Conservation (phyloP, 176 grass and related monocot genomes). For the Eragrostis curvula region DNA sequence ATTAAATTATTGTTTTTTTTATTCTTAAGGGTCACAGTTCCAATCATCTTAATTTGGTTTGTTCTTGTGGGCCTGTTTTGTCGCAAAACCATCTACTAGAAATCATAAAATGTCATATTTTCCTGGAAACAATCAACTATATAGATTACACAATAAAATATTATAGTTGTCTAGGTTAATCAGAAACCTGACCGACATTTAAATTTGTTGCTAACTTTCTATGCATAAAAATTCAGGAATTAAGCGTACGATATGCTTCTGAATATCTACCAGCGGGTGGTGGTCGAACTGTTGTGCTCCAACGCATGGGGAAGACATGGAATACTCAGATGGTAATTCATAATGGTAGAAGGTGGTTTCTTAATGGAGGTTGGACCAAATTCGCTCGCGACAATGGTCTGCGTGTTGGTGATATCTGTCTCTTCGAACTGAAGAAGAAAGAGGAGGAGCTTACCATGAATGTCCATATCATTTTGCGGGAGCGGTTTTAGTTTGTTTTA, state of each 20-base stretch:
- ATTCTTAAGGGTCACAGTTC: not conserved
- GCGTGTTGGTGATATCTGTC: conserved; percentile 47
- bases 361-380: conserved; percentile 19
- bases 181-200: not conserved
- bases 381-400: conserved; percentile 49
- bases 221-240: conserved; percentile 31
- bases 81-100: not conserved
- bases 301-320: conserved; percentile 6
- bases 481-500: conserved; percentile 30
- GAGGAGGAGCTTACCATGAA: conserved; percentile 31
- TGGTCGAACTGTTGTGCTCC: conserved; percentile 24
- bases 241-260: conserved; percentile 21
- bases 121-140: not conserved
- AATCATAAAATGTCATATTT: not conserved
- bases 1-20: not conserved
- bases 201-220: conserved; percentile 9
- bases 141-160: not conserved
- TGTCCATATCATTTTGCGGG: conserved; percentile 39
- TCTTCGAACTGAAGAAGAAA: conserved; percentile 50
- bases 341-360: not conserved
- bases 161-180: not conserved
- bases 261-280: conserved; percentile 19
- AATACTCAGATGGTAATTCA: not conserved
- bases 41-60: not conserved
- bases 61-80: not conserved